phyloP scores from a whole-genome alignment of 257 asterid species.

The Ballota nigra region DNA sequence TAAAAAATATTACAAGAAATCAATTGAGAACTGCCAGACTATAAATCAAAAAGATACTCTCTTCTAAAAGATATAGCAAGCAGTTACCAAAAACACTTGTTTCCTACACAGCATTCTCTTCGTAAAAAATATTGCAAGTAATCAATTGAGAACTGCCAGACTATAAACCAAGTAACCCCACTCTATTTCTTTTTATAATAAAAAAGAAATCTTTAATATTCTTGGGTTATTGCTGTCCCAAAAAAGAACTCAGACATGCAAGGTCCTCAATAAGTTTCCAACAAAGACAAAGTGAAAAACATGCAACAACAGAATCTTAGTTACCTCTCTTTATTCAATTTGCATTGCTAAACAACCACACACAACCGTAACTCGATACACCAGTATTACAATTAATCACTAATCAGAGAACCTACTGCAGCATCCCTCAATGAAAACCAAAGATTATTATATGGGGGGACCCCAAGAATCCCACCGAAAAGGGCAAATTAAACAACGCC shows the following conservation, averaged over 20 bases:
- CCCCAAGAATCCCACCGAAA: conserved; percentile 1
- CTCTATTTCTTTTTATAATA: background rate
- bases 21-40: background rate
- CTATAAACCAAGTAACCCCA: background rate
- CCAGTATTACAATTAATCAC: background rate
- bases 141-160: background rate
- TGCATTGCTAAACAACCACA: conserved; percentile 18
- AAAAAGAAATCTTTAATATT: background rate
- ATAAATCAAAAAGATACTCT: too few species aligned
- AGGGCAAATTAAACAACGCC: background rate
- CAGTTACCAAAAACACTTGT: background rate
- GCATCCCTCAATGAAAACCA: background rate
- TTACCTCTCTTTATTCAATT: background rate
- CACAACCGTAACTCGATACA: background rate
- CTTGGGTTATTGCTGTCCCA: conserved; percentile 3
- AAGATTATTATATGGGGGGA: background rate
- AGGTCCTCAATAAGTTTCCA: background rate
- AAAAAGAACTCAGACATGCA: background rate
- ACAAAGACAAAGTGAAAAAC: background rate
- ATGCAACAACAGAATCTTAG: background rate
- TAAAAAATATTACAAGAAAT: background rate
- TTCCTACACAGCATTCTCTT: background rate
- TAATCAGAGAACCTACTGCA: background rate
- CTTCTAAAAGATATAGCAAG: too few species aligned
- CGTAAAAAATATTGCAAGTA: background rate